A percentile compares a stretch with the other conserved stretches of the same genome.
These are phyloP conservation scores for Penicillium sp. DNA, from an alignment of 2,329 filamentous ascomycete genomes.

Conservation along the genomic window DNA sequence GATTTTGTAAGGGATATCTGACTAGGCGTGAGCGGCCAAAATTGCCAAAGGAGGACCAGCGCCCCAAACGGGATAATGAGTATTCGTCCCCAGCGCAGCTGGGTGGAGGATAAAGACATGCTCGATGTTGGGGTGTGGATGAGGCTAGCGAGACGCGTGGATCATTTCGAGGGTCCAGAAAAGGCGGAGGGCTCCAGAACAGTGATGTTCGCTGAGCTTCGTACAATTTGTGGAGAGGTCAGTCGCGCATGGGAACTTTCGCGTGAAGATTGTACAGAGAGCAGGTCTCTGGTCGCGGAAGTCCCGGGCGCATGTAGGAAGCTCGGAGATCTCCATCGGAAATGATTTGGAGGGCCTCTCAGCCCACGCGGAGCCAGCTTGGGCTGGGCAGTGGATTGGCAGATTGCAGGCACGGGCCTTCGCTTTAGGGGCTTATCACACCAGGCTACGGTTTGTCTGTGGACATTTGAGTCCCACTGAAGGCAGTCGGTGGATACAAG, in stretches of 20 bases:
- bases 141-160: background rate
- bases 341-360: background rate
- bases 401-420: background rate
- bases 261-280: background rate
- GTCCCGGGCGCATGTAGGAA: background rate
- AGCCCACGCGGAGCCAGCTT: background rate
- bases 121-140: background rate
- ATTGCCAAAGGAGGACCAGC: background rate
- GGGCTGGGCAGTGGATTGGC: background rate
- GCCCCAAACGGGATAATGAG: background rate
- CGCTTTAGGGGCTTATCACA: background rate
- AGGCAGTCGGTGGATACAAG: background rate
- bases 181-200: background rate
- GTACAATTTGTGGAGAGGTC: background rate
- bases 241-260: background rate
- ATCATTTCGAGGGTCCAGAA: background rate
- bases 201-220: background rate
- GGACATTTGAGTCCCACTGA: background rate
- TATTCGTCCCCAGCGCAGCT: background rate
- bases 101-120: background rate
- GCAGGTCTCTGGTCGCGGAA: background rate
- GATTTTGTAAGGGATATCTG: background rate
- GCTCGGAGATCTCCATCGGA: background rate
- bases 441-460: background rate
- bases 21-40: background rate